phyloP scores from a whole-genome alignment of 1,284 basidiomycete genomes.

The Chondrostereum purpureum region DNA sequence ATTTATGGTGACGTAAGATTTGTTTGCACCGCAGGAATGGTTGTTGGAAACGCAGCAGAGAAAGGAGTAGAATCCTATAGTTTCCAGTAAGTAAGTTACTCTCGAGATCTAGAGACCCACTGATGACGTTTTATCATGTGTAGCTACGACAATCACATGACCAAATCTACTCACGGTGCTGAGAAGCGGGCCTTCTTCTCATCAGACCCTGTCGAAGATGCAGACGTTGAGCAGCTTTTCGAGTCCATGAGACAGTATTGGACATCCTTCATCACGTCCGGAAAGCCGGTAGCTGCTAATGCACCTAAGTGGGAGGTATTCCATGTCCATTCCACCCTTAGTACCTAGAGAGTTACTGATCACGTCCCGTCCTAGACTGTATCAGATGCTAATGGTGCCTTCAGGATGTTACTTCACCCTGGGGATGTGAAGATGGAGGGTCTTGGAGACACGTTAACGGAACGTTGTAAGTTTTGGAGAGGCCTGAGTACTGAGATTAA shows the following conservation, averaged over 20 bases:
- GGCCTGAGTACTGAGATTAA: not conserved
- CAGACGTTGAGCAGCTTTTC: slow-evolving; percentile 24
- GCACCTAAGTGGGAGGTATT: slow-evolving; percentile 8
- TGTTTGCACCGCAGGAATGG: slow-evolving; percentile 12
- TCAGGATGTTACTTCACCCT: slow-evolving; percentile 14
- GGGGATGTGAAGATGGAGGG: slow-evolving; percentile 13
- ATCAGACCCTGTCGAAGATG: slow-evolving; percentile 9
- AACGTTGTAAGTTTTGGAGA: not conserved
- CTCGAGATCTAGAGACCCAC: not conserved
- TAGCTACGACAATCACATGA: slow-evolving; percentile 2
- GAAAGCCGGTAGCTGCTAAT: slow-evolving; percentile 20
- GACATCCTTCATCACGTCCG: slow-evolving; percentile 29
- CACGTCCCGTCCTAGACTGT: not conserved
- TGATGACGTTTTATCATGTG: not conserved
- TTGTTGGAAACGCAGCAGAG: slow-evolving; percentile 5
- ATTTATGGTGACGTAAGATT: slow-evolving; percentile 15
- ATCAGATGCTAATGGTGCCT: not conserved
- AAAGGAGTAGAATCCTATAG: not conserved
- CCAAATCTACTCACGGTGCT: slow-evolving; percentile 20
- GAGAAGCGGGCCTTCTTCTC: slow-evolving; percentile 27
- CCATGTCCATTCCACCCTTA: not conserved
- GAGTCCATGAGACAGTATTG: slow-evolving; percentile 29
- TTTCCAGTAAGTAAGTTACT: not conserved
- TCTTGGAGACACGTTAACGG: not conserved
- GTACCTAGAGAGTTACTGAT: not conserved